Base-by-base conservation (phyloP, 1,139 yeast species). In the Ogataea hybrid region DNA sequence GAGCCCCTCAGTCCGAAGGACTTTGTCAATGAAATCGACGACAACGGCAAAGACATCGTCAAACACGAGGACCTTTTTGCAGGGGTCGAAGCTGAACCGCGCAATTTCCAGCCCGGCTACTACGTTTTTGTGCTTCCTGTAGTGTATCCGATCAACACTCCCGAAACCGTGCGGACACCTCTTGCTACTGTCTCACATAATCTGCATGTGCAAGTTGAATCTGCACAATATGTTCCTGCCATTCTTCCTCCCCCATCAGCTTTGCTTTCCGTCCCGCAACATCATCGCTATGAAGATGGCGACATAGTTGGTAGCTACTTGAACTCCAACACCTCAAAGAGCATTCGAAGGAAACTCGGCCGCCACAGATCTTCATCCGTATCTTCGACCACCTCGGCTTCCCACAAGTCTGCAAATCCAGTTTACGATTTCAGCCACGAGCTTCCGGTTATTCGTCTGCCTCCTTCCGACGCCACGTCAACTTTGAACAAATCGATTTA, bases 401-500 rank as follows among this genome's bases (percentile, higher is more conserved):
- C 23, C 5, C 37, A 33, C n/a, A 33, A 22, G 18, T 6, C 37
- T 4, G 5, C 37, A 6, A 41, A 43, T 12, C 30, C 52, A 2
- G n/a, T 52, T 4, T 45, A 49, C 35, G 55, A 64, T 37, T 67
- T 64, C 30, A 56, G 57, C 32, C 74, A 68, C 51, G 64, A 65
- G 35, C 56, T 77, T 32, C 81, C 81, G 3, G 71, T 79, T 56
- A 80, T 87, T 5, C 70, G 96, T 48, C 77, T 86, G 0, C 96
- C 96, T 1, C 96, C 96, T 1, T 75, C 81, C n/a, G 74, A 75
- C 51, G 87, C 89, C 1, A 70, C 80, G 28, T 77, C 88, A 0
- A 77, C 86, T 7, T 77, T 84, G 4, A 84, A 85, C 58, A 86
- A 84, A 56, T 95, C 96, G 0, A 78, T 89, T 22, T 84, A 81